phyloP scores from a whole-genome alignment of 768 basidiomycete genomes.

The Mycena venus region DNA sequence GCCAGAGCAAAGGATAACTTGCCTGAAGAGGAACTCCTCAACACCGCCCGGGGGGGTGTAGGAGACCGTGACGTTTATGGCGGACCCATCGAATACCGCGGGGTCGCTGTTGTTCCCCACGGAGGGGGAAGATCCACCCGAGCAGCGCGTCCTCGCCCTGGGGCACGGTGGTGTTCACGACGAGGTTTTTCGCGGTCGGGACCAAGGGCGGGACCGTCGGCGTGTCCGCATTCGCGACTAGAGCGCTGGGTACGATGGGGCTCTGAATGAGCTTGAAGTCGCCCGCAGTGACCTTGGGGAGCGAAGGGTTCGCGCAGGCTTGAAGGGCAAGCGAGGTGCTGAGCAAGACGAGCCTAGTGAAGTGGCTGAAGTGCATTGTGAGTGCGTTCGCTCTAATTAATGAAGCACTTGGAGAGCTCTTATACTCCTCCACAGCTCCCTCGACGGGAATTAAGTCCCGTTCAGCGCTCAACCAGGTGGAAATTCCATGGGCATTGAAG shows the following conservation, averaged over 20 bases:
- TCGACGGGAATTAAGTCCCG: not conserved
- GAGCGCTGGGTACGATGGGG: too few species aligned
- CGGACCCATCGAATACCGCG: too few species aligned
- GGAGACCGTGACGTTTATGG: too few species aligned
- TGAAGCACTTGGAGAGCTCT: too few species aligned
- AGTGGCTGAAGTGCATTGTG: not conserved
- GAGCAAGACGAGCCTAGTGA: not conserved
- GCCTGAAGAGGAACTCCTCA: too few species aligned
- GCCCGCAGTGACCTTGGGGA: not conserved
- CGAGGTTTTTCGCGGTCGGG: constrained; percentile 8
- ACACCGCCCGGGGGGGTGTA: too few species aligned
- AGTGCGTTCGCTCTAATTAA: too few species aligned
- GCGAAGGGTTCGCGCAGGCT: not conserved
- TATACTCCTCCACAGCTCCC: too few species aligned
- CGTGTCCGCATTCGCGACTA: not conserved
- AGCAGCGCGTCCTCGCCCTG: not conserved
- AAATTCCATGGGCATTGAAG: not conserved
- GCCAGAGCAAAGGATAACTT: too few species aligned
- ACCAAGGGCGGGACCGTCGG: constrained; percentile 11
- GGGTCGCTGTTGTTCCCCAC: too few species aligned
- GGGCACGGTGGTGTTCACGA: not conserved
- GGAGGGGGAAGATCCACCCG: too few species aligned
- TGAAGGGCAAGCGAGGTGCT: constrained; percentile 6
- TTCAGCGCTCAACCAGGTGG: not conserved
- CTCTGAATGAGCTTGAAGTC: constrained; percentile 6